phyloP scores from a whole-genome alignment of 2,329 filamentous ascomycete species.

The Aspergillus bombycis region DNA sequence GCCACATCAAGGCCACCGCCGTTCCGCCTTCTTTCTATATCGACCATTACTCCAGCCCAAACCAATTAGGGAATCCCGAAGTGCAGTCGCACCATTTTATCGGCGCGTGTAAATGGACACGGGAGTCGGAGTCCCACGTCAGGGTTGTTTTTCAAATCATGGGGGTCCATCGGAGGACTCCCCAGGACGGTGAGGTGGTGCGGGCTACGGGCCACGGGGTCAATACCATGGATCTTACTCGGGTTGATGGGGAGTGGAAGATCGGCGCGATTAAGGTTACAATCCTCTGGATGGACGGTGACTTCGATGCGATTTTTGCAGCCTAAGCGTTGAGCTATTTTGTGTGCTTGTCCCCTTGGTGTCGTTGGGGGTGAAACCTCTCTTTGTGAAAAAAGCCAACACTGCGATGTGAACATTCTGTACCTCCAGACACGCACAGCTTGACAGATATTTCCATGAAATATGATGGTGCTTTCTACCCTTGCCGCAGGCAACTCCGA shows the following conservation, averaged over 20 bases:
- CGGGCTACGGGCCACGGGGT: slow-evolving; percentile 1
- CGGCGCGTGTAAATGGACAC: slow-evolving; percentile 4
- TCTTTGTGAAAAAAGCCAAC: neutral
- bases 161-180: neutral
- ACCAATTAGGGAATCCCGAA: neutral
- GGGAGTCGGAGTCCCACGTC: neutral
- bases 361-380: no score
- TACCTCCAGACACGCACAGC: neutral
- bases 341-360: no score
- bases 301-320: no score
- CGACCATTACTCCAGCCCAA: neutral
- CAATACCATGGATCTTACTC: slow-evolving; percentile 5
- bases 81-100: slow-evolving; percentile 3
- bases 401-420: neutral
- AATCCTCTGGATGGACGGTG: neutral
- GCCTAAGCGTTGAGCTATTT: rapidly evolving
- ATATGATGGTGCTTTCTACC: no score
- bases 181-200: neutral
- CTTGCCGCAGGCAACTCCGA: no score
- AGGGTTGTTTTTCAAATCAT: slow-evolving; percentile 7
- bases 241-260: neutral
- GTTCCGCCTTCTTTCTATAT: neutral
- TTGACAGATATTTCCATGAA: rapidly evolving
- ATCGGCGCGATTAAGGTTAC: neutral
- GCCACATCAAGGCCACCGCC: neutral